Evolutionary conservation across 2,329 filamentous ascomycete species (phyloP).

Genomic region (Monilinia vaccinii-corymbosi): DNA sequence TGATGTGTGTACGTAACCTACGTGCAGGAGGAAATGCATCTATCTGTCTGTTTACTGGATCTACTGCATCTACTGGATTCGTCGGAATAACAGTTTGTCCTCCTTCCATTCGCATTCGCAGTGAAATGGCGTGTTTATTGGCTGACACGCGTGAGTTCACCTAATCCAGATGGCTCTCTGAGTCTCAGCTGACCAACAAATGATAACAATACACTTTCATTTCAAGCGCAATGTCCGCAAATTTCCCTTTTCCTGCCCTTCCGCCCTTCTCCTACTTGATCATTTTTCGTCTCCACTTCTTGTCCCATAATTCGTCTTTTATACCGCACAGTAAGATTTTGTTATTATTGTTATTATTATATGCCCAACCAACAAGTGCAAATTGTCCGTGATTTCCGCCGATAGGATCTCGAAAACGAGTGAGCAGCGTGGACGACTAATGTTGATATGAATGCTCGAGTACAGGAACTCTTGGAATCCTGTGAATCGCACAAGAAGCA

Average conservation of each 20-base stretch:
- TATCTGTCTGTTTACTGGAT: neutral
- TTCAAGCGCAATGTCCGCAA: constrained; percentile 2
- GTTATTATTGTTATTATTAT: no score
- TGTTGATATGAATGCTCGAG: neutral
- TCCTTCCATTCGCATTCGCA: neutral
- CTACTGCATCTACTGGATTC: neutral
- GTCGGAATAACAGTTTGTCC: constrained; percentile 7
- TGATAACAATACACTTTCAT: constrained; percentile 5
- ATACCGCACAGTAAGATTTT: neutral
- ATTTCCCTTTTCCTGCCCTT: neutral
- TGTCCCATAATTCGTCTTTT: constrained; percentile 11
- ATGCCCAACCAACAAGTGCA: neutral
- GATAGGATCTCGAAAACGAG: neutral
- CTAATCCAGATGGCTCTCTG: neutral
- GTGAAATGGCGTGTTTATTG: neutral
- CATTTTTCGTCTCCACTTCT: constrained; percentile 9
- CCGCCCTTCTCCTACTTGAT: neutral
- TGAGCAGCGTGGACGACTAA: neutral
- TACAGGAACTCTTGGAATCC: neutral
- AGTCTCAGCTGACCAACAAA: constrained; percentile 8
- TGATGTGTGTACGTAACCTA: constrained; percentile 7
- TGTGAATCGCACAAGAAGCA: neutral
- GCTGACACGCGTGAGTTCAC: neutral
- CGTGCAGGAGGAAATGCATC: neutral
- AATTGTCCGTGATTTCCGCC: constrained; percentile 5